Evolutionary conservation across 192 early-diverging fungal species (phyloP), one percentile per base, ranked within the genome.

Genomic region (Umbelopsis sp.): DNA sequence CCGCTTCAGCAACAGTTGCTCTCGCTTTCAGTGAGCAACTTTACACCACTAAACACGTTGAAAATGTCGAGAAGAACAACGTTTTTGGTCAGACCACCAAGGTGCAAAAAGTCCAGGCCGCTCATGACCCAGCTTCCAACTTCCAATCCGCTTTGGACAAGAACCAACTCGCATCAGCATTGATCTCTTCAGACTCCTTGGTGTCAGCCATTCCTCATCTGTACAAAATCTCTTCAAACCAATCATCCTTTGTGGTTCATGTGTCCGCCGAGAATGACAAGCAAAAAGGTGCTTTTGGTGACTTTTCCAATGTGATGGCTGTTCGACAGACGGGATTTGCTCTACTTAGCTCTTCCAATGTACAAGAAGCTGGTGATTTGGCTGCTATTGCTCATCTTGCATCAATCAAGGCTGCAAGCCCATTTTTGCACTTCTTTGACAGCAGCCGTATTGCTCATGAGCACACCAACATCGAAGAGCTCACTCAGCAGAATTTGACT

Each of bases 331-430:
- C 88, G 53, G 95, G 95, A 13, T 91, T 91, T 51, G 91, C 88
- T 8, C 64, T 97, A 51, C 72, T 98, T 64, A 86, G 87, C 55
- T 96, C 95, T 37, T 75, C 80, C 35, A 86, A 86, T 65, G 85
- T 87, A 37, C 94, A 97, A 80, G 88, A 93, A 67, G 87, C 92
- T 5, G 85, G 92, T 46, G 95, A 97, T 82, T 80, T 93, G 73
- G 92, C 93, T 7, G 45, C 95, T 27, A 86, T 93, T 11, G 90
- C 95, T 6, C 89, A 96, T 52, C 82, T 93, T 25, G 85, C 90
- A 4, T 81, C 95, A 16, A 76, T 83, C 45, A 82, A 82, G 52
- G 80, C 89, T 35, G 71, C 74, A 8, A 74, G 79, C 9, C 89
- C 90, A 35, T 78, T 91, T 52, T 79, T 93, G 67, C 89, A 93